Base-by-base conservation (phyloP, 768 basidiomycete species). In the Mycena rosella region DNA sequence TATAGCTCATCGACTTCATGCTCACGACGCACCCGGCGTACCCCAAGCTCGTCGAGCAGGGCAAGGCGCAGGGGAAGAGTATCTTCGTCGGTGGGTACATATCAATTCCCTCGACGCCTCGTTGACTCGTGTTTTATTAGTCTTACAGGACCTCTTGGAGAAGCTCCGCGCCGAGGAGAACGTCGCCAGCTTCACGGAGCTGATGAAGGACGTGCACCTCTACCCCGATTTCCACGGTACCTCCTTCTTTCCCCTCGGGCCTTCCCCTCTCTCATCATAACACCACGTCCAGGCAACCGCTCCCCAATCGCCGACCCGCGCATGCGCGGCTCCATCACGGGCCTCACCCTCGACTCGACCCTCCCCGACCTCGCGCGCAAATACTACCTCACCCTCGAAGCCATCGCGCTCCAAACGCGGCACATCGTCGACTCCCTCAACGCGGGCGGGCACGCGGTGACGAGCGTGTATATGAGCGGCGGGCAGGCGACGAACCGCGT, bases 391-490 rank as follows among this genome's bases (percentile, higher is more conserved):
- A 92, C 96, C 0, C 88, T 98, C 51, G 94, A 98, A 81, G 89
- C 96, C 22, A 96, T 99, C 78, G 93, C 96, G 18, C 88, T 98
- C 26, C 96, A 98, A 78, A 98, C 96, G 32, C 86, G 94, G 14
- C 96, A 98, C 78, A 99, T 99, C 78, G 83, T 99, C 65, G 94
- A 96, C 74, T 87, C 88, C 67, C 91, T 99, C 85, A 97, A 98
- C 80, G 77, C 76, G 30, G 86, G 89, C 27, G 97, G 96, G 0
- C 97, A 99, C 79, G 75, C 83, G 22, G 90, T 99, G 73, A 85
- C 86, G 55, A 87, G 89, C 32, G 91, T 99, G 74, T 98, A 95
- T 83, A 92, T 99, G 88, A 93, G 90, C 57, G 96, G 96, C 38
- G 93, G 95, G 7, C 96, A 99, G 82, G 95, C 94, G 40, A 94